phyloP scores from a whole-genome alignment of 1,284 basidiomycete species.

The Boletus albobrunnescens region DNA sequence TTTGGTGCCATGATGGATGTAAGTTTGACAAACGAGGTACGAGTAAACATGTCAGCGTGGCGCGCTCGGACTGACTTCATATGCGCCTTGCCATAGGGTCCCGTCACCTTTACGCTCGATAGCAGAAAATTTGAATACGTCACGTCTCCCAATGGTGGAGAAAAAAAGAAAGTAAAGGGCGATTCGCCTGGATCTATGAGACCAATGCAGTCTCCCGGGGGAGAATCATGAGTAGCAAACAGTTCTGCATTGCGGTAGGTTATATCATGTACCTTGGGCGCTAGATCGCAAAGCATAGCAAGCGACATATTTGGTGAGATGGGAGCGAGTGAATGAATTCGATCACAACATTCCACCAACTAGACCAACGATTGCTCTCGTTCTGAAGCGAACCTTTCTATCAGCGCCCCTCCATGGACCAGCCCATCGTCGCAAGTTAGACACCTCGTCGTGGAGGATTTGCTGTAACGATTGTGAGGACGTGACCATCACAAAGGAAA shows the following conservation, averaged over 20 bases:
- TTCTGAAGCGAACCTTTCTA: slow-evolving; percentile 67
- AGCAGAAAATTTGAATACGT: slow-evolving; percentile 65
- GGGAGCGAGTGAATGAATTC: slow-evolving; percentile 1
- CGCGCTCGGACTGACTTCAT: slow-evolving; percentile 1
- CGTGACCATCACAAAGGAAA: slow-evolving; percentile 83
- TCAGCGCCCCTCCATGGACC: slow-evolving; percentile 57
- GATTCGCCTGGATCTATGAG: slow-evolving; percentile 4
- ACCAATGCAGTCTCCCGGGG: slow-evolving; percentile 1
- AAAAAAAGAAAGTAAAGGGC: slow-evolving; percentile 7
- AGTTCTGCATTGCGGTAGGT: neutral
- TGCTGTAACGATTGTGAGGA: slow-evolving; percentile 43
- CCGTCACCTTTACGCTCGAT: slow-evolving; percentile 80
- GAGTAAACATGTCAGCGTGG: slow-evolving; percentile 14
- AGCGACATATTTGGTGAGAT: slow-evolving; percentile 11
- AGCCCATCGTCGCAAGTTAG: slow-evolving; percentile 45
- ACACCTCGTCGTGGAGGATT: slow-evolving; percentile 43
- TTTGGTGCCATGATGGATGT: slow-evolving; percentile 96
- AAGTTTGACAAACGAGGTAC: slow-evolving; percentile 77
- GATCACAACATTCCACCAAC: slow-evolving; percentile 61
- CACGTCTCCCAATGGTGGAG: slow-evolving; percentile 9
- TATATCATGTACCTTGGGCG: neutral
- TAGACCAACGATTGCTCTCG: slow-evolving; percentile 61
- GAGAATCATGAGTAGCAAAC: slow-evolving; percentile 7
- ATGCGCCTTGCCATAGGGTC: slow-evolving; percentile 49
- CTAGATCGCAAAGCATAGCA: neutral